Conservation (phyloP, 768 basidiomycete genomes). For the Nidularia pulvinata region DNA sequence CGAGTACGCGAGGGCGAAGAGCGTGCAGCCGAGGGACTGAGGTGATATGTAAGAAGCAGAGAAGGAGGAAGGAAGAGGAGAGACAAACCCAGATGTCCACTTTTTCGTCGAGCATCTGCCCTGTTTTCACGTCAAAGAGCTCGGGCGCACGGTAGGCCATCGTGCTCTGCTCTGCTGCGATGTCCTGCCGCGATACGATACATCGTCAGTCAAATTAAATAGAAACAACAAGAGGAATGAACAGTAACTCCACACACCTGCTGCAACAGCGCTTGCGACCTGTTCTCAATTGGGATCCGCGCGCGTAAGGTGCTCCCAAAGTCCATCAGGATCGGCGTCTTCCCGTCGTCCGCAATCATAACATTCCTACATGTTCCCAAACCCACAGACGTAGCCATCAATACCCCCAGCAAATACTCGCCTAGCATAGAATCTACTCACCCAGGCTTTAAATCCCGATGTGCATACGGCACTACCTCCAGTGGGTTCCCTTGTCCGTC, state of each 20-base stretch:
- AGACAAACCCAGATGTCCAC: slow-evolving; percentile 89
- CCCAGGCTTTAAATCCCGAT: slow-evolving; percentile 97
- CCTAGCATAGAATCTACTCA: slow-evolving; percentile 31
- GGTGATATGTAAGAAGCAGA: neutral
- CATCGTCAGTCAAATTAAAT: too few species aligned
- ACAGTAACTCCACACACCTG: slow-evolving; percentile 51
- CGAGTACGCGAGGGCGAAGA: slow-evolving; percentile 93
- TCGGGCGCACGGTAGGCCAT: slow-evolving; percentile 99
- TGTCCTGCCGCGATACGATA: slow-evolving; percentile 50
- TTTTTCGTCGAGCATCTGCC: slow-evolving; percentile 84
- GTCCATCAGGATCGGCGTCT: slow-evolving; percentile 93
- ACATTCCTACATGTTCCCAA: slow-evolving; percentile 63
- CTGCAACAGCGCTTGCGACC: slow-evolving; percentile 86
- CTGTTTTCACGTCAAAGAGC: slow-evolving; percentile 96
- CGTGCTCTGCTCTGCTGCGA: slow-evolving; percentile 96
- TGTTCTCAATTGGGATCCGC: slow-evolving; percentile 75
- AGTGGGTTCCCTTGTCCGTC: slow-evolving; percentile 33
- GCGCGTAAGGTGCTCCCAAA: slow-evolving; percentile 94
- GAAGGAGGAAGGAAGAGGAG: neutral
- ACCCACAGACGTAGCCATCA: neutral
- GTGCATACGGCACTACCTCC: slow-evolving; percentile 90
- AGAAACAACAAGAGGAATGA: neutral
- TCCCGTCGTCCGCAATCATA: slow-evolving; percentile 94
- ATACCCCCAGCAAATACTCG: neutral
- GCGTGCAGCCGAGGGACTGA: slow-evolving; percentile 93